Evolutionary conservation across 257 asterid species (phyloP).

Genomic region (Echites panduratus): DNA sequence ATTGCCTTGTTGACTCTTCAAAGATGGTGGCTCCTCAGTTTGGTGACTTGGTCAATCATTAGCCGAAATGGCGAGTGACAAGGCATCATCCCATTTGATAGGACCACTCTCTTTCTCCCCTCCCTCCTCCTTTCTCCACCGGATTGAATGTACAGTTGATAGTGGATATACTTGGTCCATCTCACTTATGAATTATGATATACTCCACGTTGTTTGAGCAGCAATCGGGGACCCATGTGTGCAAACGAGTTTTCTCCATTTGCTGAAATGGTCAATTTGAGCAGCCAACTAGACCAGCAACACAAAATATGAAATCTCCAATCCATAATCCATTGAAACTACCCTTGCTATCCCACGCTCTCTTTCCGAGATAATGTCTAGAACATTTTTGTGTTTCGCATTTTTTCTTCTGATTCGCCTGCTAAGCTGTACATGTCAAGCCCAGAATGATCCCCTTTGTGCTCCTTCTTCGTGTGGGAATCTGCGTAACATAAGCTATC

Average conservation of each 20-base stretch:
- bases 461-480: constrained; percentile 50
- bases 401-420: constrained; percentile 21
- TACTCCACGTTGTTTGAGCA: background rate
- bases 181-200: background rate
- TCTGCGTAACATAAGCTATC: constrained; percentile 33
- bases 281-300: background rate
- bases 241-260: no score
- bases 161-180: background rate
- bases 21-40: background rate
- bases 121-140: background rate
- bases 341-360: background rate
- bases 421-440: constrained; percentile 19
- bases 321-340: background rate
- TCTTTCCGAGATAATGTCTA: background rate
- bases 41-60: constrained; percentile 2
- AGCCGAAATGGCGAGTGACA: background rate
- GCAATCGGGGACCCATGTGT: background rate
- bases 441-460: constrained; percentile 31
- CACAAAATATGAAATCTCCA: background rate
- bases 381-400: background rate
- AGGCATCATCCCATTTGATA: background rate
- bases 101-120: background rate
- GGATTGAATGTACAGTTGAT: background rate
- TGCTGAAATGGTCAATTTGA: background rate
- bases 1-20: background rate